Evolutionary conservation across 2,329 filamentous ascomycete genomes (phyloP), one percentile per base, ranked within the genome.

Genomic region (Xenoacremonium recifei): DNA sequence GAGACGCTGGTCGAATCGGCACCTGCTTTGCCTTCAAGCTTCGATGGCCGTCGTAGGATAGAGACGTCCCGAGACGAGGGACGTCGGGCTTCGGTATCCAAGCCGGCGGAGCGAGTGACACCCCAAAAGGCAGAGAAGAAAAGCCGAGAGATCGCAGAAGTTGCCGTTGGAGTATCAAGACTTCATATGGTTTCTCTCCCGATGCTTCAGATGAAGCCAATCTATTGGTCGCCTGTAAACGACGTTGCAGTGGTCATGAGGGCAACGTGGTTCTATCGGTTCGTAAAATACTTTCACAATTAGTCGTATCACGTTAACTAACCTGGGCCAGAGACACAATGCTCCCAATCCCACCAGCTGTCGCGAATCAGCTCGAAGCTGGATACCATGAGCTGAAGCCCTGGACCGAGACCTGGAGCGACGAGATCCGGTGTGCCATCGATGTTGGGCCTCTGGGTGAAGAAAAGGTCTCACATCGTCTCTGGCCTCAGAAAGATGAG

Each of bases 171-270:
- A 0, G 75, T 93, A 5, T 95, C 91, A n/a, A 80, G 90, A 51
- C 72, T 99, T 44, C 92, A 99, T 61, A 79, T 91, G 57, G 92
- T 97, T 2, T 83, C 87, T 44, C 74, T 97, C 54, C 90, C 92
- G 17, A 79, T 79, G 39, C 69, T 95, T 23, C 77, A 88, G 58
- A 95, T 99, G 90, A 89, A 91, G 63, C 93, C 93, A 0, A 96
- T 97, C 45, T 99, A 99, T 62, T 99, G 93, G 93, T 91, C 86
- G 15, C 92, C 93, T 6, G 78, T 97, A 21, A 90, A 95, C 56
- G 93, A 97, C 58, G 79, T 95, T 21, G 85, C 89, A 6, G 75
- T 83, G 25, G 90, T 97, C 2, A 76, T 86, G 43, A 78, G 93
- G 51, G 90, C 87, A 1, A 97, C 92, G 1, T 99, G 93, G 93